Evolutionary conservation across 257 asterid genomes (phyloP).

Genomic region (Salvia miltiorrhiza): DNA sequence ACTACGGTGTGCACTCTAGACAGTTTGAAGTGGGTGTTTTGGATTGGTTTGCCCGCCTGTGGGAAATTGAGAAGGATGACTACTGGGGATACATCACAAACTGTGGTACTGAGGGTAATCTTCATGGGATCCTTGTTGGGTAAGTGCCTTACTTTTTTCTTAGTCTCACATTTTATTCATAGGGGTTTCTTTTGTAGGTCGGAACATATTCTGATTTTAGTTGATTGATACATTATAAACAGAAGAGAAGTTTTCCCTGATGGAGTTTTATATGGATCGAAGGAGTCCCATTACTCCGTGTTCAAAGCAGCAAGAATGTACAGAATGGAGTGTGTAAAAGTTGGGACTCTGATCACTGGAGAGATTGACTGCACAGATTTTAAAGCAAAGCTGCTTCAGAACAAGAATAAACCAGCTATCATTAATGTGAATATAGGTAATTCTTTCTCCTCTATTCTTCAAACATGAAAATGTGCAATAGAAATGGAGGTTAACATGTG

Average conservation of each 20-base stretch:
- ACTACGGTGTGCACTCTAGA: constrained; percentile 94
- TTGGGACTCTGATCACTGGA: constrained; percentile 74
- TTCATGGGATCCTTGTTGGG: constrained; percentile 96
- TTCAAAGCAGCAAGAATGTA: constrained; percentile 99
- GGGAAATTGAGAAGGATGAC: constrained; percentile 86
- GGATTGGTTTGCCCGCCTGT: constrained; percentile 92
- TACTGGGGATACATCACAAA: constrained; percentile 97
- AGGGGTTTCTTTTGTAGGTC: not conserved
- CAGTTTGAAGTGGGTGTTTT: constrained; percentile 95
- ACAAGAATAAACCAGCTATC: constrained; percentile 94
- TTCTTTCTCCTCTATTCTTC: constrained; percentile 10
- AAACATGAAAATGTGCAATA: not conserved
- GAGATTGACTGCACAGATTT: constrained; percentile 90
- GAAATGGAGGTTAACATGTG: not conserved
- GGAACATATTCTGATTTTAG: constrained; percentile 21
- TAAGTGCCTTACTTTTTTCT: constrained; percentile 28
- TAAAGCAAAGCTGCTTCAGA: constrained; percentile 52
- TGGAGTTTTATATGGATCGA: constrained; percentile 87
- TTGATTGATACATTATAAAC: constrained; percentile 27
- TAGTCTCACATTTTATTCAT: not conserved
- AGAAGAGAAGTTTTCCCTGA: constrained; percentile 98
- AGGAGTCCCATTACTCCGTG: constrained; percentile 90
- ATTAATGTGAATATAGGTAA: constrained; percentile 87
- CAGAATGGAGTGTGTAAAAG: constrained; percentile 90
- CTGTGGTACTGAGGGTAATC: constrained; percentile 98